Evolutionary conservation across 2,329 filamentous ascomycete genomes (phyloP), one percentile per base, ranked within the genome.

Genomic region (Hypoxylon sp.): DNA sequence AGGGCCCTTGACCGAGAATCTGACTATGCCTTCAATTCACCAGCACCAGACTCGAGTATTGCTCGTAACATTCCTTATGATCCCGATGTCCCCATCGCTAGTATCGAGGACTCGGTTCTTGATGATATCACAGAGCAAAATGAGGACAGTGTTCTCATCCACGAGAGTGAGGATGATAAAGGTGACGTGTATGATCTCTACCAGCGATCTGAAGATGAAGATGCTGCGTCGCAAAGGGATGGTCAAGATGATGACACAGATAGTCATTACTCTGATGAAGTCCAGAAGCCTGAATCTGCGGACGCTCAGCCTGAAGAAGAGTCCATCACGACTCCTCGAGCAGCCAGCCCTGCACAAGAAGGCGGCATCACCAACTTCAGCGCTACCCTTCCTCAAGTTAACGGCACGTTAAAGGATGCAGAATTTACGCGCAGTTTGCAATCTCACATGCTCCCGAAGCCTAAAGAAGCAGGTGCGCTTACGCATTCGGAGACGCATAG

Each of bases 71-170:
- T 88, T 53, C 82, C 88, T 33, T 86, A 94, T 66, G 94, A 98
- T 77, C 95, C 95, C 5, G 95, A 98, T 78, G 88, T 96, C 44
- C 93, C 95, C 0, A 93, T 98, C 73, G 94, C 93, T 19, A 97
- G 93, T 37, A 91, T 94, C 13, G 95, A 98, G 80, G 90, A 90
- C 71, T 88, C 86, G 1, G 83, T 88, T 42, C 78, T 89, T 46
- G 87, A 89, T 37, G 80, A 81, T 8, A 78, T 84, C 11, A 80
- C 83, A 2, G 81, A 84, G 26, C 81, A 86, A 42, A 83, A 83
- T 24, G 85, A 86, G 46, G 86, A 85, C 26, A 90, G 89, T 65
- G 85, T 91, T 58, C 85, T 91, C 52, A 90, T 94, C 75, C 93
- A 91, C 73, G 84, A 89, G 44, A 86, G 91, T 75, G 83, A 91